Base-by-base conservation (phyloP, 1,139 yeast species). In the Hemisphaericaspora subhashii region DNA sequence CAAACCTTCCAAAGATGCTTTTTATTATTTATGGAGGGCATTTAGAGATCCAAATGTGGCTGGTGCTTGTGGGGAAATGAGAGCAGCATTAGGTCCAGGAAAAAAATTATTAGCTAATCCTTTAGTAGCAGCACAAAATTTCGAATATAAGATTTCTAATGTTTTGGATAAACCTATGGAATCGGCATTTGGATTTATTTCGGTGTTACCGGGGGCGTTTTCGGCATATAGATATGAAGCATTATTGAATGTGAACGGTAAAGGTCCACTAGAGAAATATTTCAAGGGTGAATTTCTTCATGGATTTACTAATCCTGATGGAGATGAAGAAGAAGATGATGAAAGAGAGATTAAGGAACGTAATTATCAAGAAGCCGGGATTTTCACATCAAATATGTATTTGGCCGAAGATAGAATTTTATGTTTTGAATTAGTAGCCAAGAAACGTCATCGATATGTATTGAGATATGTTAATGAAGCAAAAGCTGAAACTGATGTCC, bases 21-120 rank as follows among this genome's bases (percentile, higher is more conserved):
- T 86, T 39, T 86, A 79, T 60, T 81, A 81, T 51, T 68, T 86
- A 41, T 86, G 95, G 95, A 79, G 77, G 54, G 64, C 84, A 9
- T 86, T 86, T 58, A 81, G 82, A 48, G 83, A 85, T 55, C 77
- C 83, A 1, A 71, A 75, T 42, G 87, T 86, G n/a, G 95, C 89
- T 0, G 95, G 95, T 15, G 89, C 94, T 2, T 86, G 95, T 72
- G 95, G 95, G 20, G 95, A 86, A 56, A 85, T 86, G 68, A 76
- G 74, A 45, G 86, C 85, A 2, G 72, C 82, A 44, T 66, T 84
- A 42, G 92, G 94, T 5, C 72, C 68, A 4, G n/a, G n/a, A n/a
- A 71, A 71, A 40, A 62, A 64, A 39, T 68, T 82, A 40, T 68
- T 86, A 36, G 56, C 75, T 17, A 86, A 86, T 55, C 95, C 95